A percentile compares a stretch with the other conserved stretches of the same genome.
phyloP scores from a whole-genome alignment of 768 basidiomycete genomes.

The Multifurca ochricompacta region DNA sequence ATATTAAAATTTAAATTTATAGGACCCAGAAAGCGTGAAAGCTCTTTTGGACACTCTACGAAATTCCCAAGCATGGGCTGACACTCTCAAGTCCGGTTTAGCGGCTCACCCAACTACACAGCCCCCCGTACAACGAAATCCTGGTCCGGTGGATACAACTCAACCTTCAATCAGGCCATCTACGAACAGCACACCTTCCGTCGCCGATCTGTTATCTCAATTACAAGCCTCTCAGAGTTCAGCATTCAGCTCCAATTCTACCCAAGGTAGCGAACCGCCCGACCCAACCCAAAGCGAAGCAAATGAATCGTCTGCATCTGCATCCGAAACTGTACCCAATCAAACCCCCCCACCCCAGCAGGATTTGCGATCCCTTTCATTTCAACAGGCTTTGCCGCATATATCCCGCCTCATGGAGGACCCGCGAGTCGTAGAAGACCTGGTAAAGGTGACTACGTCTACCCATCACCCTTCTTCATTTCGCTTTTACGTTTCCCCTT shows the following conservation, averaged over 20 bases:
- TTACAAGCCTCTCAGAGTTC: slow-evolving; percentile 3
- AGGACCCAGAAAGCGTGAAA: slow-evolving; percentile 34
- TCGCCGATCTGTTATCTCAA: slow-evolving; percentile 19
- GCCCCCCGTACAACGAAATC: not conserved
- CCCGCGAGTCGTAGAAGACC: slow-evolving; percentile 38
- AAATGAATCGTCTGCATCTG: not conserved
- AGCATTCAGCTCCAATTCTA: not conserved
- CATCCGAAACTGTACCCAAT: not conserved
- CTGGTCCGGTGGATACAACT: not conserved
- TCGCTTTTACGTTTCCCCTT: not conserved
- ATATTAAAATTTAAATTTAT: not conserved
- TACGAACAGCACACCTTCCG: slow-evolving; percentile 17
- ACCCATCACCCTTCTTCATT: not conserved
- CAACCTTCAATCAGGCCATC: slow-evolving; percentile 1
- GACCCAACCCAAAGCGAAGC: not conserved
- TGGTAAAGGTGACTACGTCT: slow-evolving; percentile 41
- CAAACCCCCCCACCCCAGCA: slow-evolving; percentile 15
- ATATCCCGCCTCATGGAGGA: slow-evolving; percentile 55
- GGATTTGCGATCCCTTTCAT: slow-evolving; percentile 45
- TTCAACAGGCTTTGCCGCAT: slow-evolving; percentile 62
- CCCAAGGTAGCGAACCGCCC: not conserved
- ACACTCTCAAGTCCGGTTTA: slow-evolving; percentile 27
- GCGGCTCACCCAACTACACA: slow-evolving; percentile 5
- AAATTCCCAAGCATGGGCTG: slow-evolving; percentile 63
- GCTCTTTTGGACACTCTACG: slow-evolving; percentile 65